Conservation (phyloP, 2,329 filamentous ascomycete genomes). For the Biscogniauxia mediterranea region DNA sequence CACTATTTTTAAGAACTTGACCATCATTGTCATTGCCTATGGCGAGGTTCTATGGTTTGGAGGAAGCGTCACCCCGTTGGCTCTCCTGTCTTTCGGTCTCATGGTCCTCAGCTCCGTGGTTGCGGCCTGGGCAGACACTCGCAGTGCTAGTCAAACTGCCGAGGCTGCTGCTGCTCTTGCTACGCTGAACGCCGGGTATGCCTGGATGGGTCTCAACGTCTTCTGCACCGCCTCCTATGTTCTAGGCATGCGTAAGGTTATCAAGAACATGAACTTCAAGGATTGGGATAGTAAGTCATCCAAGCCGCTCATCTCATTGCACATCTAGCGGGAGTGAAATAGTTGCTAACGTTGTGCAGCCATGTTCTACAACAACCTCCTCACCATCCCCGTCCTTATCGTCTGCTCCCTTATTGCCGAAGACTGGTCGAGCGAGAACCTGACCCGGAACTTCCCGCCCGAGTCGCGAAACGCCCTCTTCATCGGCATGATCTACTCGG, state of each 20-base stretch:
- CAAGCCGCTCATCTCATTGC: too few relatives aligned
- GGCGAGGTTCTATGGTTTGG: slow-evolving; percentile 99
- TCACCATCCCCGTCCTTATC: slow-evolving; percentile 90
- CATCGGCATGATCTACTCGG: slow-evolving; percentile 89
- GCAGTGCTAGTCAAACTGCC: slow-evolving; percentile 53
- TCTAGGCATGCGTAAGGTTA: slow-evolving; percentile 93
- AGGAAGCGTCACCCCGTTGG: slow-evolving; percentile 81
- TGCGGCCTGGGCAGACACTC: slow-evolving; percentile 94
- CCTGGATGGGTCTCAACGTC: slow-evolving; percentile 98
- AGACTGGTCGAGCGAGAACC: slow-evolving; percentile 86
- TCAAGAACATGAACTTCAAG: slow-evolving; percentile 99
- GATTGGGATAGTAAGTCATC: slow-evolving; percentile 89
- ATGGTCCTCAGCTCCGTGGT: slow-evolving; percentile 96
- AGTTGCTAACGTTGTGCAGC: slow-evolving; percentile 54
- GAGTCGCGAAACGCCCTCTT: slow-evolving; percentile 77
- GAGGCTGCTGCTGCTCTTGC: slow-evolving; percentile 75
- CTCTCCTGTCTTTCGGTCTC: slow-evolving; percentile 88
- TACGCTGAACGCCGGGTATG: slow-evolving; percentile 89
- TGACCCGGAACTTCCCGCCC: slow-evolving; percentile 84
- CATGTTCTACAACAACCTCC: slow-evolving; percentile 99
- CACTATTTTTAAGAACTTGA: slow-evolving; percentile 99
- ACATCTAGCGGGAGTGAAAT: background rate
- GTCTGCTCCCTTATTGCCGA: slow-evolving; percentile 79
- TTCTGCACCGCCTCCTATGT: slow-evolving; percentile 90
- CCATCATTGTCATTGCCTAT: slow-evolving; percentile 97